Conservation (phyloP, 371 early-diverging fungal genomes). For the Apophysomyces variabilis region DNA sequence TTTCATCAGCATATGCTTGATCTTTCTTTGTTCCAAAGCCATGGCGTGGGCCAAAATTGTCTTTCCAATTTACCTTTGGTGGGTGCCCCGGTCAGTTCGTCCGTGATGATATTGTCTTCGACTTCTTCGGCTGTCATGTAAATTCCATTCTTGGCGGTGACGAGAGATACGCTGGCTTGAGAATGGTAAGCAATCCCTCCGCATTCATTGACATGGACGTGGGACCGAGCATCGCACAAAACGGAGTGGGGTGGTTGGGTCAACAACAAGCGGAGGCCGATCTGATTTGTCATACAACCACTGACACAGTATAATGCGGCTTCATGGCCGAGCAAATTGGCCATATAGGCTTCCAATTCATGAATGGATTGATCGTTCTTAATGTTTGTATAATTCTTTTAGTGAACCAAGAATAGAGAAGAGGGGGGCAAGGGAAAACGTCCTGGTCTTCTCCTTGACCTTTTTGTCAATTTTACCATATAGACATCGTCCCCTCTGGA, state of each 20-base stretch:
- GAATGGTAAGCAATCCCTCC: constrained; percentile 83
- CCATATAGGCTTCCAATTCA: constrained; percentile 68
- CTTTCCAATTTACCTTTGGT: constrained; percentile 24
- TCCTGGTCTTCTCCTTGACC: background rate
- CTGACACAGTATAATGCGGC: constrained; percentile 80
- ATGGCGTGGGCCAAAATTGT: background rate
- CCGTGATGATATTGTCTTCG: constrained; percentile 29
- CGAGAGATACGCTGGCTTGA: constrained; percentile 73
- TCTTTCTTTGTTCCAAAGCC: background rate
- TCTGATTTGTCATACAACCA: constrained; percentile 88
- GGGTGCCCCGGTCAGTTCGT: constrained; percentile 28
- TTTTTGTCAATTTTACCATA: constrained; percentile 42
- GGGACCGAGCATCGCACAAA: constrained; percentile 77
- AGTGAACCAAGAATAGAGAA: background rate
- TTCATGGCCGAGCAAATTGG: constrained; percentile 75
- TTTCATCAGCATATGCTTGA: background rate
- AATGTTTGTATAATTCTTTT: no score
- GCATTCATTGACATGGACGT: constrained; percentile 79
- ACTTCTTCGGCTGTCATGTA: constrained; percentile 75
- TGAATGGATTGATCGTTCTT: constrained; percentile 36
- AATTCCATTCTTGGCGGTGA: constrained; percentile 55
- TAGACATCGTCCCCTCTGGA: constrained; percentile 86
- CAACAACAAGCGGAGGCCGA: constrained; percentile 81
- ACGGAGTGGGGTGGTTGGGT: constrained; percentile 81
- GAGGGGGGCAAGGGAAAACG: background rate